A percentile compares a stretch with the other conserved stretches of the same genome.
Conservation (phyloP, 208 protist genomes). For the Leishmania lainsoni region DNA sequence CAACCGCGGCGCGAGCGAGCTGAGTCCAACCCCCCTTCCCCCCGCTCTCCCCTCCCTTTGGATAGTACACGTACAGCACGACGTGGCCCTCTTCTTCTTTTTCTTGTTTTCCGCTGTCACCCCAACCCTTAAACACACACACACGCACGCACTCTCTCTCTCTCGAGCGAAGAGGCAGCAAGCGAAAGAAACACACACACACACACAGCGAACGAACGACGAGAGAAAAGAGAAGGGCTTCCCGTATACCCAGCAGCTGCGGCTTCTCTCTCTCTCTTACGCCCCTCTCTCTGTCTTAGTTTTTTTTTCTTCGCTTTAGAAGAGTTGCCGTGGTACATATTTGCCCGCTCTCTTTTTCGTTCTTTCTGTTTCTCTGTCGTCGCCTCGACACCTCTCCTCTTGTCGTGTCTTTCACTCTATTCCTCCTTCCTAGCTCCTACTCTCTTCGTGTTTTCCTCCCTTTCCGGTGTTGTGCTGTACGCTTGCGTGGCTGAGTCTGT, state of each 20-base stretch:
- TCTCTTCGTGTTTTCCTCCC: background rate
- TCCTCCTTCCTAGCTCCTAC: background rate
- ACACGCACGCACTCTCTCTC: background rate
- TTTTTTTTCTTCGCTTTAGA: background rate
- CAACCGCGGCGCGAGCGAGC: background rate
- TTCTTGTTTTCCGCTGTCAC: background rate
- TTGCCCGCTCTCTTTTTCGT: constrained; percentile 12
- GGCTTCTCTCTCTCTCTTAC: background rate
- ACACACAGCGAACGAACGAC: too few relatives aligned
- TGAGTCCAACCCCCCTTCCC: too few relatives aligned
- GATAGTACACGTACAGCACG: background rate
- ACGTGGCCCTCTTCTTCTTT: background rate
- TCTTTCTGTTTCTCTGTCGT: constrained; percentile 6
- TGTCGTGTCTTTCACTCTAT: background rate
- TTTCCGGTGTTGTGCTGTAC: background rate
- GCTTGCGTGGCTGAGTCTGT: background rate
- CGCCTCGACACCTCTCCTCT: background rate
- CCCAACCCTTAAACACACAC: background rate
- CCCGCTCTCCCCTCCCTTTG: background rate
- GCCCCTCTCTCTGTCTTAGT: constrained; percentile 8
- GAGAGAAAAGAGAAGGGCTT: too few relatives aligned
- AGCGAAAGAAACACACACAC: too few relatives aligned
- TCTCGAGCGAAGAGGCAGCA: background rate
- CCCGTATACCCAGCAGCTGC: too few relatives aligned
- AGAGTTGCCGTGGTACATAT: constrained; percentile 1